A percentile compares a stretch with the other conserved stretches of the same genome.
phyloP scores from a whole-genome alignment of 108 stramenopile genomes.

The Skeletonema grethae region DNA sequence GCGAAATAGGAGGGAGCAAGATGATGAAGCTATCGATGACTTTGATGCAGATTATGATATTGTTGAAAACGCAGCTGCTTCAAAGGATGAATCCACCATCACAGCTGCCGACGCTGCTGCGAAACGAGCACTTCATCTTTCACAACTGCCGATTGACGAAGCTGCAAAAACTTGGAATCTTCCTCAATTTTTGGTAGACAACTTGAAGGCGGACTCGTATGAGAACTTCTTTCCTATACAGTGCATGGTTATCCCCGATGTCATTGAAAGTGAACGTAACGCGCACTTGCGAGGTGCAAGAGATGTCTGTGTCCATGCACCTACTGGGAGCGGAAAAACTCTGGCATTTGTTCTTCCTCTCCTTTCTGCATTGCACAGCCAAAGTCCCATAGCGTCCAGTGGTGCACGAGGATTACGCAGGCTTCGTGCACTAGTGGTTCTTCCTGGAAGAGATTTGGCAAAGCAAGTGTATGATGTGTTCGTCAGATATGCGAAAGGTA shows the following conservation, averaged over 20 bases:
- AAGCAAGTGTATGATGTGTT: slow-evolving; percentile 90
- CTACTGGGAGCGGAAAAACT: slow-evolving; percentile 91
- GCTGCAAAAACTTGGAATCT: slow-evolving; percentile 70
- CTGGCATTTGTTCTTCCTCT: slow-evolving; percentile 87
- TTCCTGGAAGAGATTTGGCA: slow-evolving; percentile 93
- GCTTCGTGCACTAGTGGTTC: slow-evolving; percentile 88
- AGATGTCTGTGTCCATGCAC: slow-evolving; percentile 89
- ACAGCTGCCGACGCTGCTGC: slow-evolving; percentile 23
- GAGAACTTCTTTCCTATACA: slow-evolving; percentile 93
- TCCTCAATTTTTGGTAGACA: slow-evolving; percentile 71
- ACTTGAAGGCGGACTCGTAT: slow-evolving; percentile 67
- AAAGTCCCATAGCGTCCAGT: neutral
- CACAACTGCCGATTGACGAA: slow-evolving; percentile 62
- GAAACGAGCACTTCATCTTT: slow-evolving; percentile 61
- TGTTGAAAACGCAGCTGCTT: slow-evolving; percentile 29
- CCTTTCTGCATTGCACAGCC: slow-evolving; percentile 67
- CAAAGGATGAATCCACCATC: slow-evolving; percentile 26
- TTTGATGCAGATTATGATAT: slow-evolving; percentile 61
- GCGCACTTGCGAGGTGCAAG: slow-evolving; percentile 44
- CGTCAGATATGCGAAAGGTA: slow-evolving; percentile 73
- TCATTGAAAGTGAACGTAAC: slow-evolving; percentile 73
- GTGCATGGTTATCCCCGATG: slow-evolving; percentile 80
- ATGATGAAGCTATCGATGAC: slow-evolving; percentile 82
- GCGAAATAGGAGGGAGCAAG: slow-evolving; percentile 21
- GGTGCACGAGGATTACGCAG: slow-evolving; percentile 59